Evolutionary conservation across 2,329 filamentous ascomycete species (phyloP).

Genomic region (Calonectria hawksworthii): DNA sequence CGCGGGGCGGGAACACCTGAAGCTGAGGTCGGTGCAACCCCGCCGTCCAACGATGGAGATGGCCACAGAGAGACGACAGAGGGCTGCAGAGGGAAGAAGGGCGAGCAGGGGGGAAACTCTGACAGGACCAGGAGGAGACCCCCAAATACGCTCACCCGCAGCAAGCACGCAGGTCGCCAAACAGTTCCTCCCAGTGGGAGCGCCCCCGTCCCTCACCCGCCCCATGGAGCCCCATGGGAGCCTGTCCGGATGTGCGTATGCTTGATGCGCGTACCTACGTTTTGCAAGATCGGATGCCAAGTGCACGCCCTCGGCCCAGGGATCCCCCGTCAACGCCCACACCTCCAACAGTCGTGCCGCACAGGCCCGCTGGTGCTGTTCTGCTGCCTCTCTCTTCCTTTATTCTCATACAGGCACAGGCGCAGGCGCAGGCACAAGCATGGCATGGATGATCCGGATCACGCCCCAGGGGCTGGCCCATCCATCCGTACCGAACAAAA

Average conservation of each 20-base stretch:
- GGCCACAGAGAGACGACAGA: background rate
- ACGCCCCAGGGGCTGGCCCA: conserved; percentile 1
- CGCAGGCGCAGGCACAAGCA: too few species aligned
- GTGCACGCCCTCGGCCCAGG: conserved; percentile 19
- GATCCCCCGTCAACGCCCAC: background rate
- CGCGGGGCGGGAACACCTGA: conserved; percentile 40
- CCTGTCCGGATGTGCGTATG: background rate
- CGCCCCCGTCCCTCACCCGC: background rate
- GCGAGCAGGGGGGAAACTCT: conserved; percentile 23
- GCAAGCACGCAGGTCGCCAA: background rate
- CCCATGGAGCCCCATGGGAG: background rate
- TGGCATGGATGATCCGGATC: background rate
- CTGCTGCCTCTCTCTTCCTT: background rate
- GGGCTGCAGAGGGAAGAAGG: too few species aligned
- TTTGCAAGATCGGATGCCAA: conserved; percentile 47
- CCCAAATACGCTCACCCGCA: background rate
- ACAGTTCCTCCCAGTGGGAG: background rate
- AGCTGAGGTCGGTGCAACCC: conserved; percentile 48
- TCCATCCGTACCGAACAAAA: conserved; percentile 30
- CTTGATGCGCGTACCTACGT: conserved; percentile 6
- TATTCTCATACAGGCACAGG: background rate
- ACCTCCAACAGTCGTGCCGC: conserved; percentile 14
- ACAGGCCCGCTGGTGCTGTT: conserved; percentile 13
- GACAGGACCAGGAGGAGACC: conserved; percentile 8
- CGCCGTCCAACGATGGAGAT: conserved; percentile 29